Percentiles rank a stretch among this genome's conserved stretches.
These are phyloP conservation scores for Oryza glaberrima DNA, from an alignment of 176 grass and related monocot genomes.

Conservation along the genomic window DNA sequence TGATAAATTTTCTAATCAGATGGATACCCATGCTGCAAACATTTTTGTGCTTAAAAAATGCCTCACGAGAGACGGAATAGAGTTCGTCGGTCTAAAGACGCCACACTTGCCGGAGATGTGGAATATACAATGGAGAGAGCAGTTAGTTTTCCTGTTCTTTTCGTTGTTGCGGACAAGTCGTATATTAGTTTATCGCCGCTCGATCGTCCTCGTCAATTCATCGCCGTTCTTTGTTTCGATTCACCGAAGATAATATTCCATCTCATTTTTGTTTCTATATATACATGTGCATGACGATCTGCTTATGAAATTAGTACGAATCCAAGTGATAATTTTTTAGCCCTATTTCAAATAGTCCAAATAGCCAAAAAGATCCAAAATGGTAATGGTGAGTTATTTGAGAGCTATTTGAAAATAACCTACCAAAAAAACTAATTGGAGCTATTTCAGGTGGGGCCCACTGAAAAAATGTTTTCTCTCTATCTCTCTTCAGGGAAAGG, in stretches of 20 bases:
- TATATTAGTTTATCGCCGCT: not conserved
- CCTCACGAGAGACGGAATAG: not conserved
- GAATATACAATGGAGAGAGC: not conserved
- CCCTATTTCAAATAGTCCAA: too few species aligned
- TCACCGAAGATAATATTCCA: not conserved
- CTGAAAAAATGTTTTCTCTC: too few species aligned
- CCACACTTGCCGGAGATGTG: not conserved
- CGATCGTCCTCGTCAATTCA: not conserved
- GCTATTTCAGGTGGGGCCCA: too few species aligned
- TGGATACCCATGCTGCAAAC: not conserved
- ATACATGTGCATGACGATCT: not conserved
- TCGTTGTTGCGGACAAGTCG: not conserved
- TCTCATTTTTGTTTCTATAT: not conserved
- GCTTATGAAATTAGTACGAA: not conserved
- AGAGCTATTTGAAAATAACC: too few species aligned
- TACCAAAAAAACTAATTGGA: too few species aligned
- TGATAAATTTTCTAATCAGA: not conserved
- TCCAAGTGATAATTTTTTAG: too few species aligned
- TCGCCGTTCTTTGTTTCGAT: not conserved
- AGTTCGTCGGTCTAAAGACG: not conserved
- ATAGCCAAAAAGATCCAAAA: too few species aligned
- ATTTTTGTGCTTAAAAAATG: not conserved
- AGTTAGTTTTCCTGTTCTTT: not conserved
- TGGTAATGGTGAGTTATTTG: too few species aligned
- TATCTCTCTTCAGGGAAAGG: too few species aligned